Evolutionary conservation across 768 basidiomycete genomes (phyloP).

Genomic region (Cytidiella melzeri): DNA sequence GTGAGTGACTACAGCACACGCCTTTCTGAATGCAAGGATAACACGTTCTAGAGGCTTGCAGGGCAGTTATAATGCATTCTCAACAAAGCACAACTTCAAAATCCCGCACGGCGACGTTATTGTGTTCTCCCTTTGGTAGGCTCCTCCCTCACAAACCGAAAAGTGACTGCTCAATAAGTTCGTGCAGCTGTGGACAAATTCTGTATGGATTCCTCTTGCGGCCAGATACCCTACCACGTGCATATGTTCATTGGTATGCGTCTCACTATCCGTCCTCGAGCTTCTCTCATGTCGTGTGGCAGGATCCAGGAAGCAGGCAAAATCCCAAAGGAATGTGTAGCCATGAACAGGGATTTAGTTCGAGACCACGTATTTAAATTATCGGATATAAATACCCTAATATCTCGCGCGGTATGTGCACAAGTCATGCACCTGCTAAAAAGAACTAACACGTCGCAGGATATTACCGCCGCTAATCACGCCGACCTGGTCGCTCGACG

Average conservation of each 20-base stretch:
- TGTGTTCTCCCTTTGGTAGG: conserved; percentile 72
- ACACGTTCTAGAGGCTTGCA: conserved; percentile 67
- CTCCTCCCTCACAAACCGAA: no score
- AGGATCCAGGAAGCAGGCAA: conserved; percentile 73
- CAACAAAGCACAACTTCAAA: conserved; percentile 55
- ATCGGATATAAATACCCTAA: conserved; percentile 47
- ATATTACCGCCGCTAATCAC: conserved; percentile 48
- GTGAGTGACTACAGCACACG: conserved; percentile 32
- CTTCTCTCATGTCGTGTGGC: no score
- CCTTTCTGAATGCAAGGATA: not conserved
- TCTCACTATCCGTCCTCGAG: not conserved
- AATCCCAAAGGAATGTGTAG: conserved; percentile 50
- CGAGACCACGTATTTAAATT: conserved; percentile 51
- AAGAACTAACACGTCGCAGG: conserved; percentile 31
- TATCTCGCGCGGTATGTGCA: conserved; percentile 40
- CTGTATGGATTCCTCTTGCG: conserved; percentile 71
- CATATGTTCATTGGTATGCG: conserved; percentile 67
- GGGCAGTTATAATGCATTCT: conserved; percentile 79
- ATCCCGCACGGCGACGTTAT: conserved; percentile 82
- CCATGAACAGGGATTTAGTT: conserved; percentile 57
- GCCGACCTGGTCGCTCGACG: conserved; percentile 41
- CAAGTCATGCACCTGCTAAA: not conserved
- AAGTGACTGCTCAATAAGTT: no score
- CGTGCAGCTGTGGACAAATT: conserved; percentile 73
- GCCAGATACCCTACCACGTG: conserved; percentile 78